Percentiles rank a stretch among this genome's conserved stretches.
These are phyloP conservation scores for Lasiodiplodia citricola DNA, from an alignment of 2,329 filamentous ascomycete genomes.

Conservation along the genomic window DNA sequence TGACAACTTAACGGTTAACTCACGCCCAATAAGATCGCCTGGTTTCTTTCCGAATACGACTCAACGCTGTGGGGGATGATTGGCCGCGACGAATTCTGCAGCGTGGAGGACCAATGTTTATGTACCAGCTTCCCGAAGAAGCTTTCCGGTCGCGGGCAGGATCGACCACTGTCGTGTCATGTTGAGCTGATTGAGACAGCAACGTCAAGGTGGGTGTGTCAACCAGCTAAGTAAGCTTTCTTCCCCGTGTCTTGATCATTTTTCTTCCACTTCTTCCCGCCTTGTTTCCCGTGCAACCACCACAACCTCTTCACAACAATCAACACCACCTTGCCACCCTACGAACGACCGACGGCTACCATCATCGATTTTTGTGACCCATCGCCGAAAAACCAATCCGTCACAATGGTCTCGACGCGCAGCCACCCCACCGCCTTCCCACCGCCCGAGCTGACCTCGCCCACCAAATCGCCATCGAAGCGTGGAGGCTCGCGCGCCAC, in stretches of 20 bases:
- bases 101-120: not conserved
- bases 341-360: not conserved
- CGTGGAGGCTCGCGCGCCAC: conserved; percentile 35
- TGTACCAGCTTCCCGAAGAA: conserved; percentile 8
- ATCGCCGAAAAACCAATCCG: not conserved
- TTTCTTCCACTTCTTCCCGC: not conserved
- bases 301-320: not conserved
- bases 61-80: not conserved
- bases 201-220: not conserved
- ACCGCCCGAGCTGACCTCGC: conserved; percentile 39
- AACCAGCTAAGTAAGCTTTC: conserved; percentile 3
- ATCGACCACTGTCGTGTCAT: conserved; percentile 1
- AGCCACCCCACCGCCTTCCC: conserved; percentile 45
- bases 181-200: not conserved
- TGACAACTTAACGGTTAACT: not conserved
- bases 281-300: not conserved
- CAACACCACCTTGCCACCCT: conserved; percentile 16
- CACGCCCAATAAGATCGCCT: not conserved
- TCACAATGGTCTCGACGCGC: conserved; percentile 47
- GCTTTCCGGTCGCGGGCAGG: not conserved
- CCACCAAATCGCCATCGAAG: conserved; percentile 40
- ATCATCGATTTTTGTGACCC: not conserved
- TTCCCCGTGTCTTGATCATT: not conserved
- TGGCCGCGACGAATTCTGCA: not conserved
- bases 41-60: not conserved